Evolutionary conservation across 2,329 filamentous ascomycete genomes (phyloP).

Genomic region (Ilyonectria robusta): DNA sequence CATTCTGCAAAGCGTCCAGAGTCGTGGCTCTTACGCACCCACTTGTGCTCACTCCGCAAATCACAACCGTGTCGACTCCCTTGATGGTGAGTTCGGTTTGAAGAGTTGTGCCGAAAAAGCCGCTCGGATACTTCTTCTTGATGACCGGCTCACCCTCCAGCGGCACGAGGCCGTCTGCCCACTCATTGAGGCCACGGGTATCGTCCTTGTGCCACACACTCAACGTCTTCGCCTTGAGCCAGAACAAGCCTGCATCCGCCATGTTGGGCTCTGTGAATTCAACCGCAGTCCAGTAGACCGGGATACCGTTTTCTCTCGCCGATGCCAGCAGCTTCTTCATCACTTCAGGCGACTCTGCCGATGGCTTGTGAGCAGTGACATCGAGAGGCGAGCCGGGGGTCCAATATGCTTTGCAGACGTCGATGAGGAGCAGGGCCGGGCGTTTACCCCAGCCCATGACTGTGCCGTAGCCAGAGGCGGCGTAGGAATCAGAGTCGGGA

Average conservation of each 20-base stretch:
- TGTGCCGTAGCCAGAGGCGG: constrained; percentile 55
- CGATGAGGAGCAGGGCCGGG: constrained; percentile 61
- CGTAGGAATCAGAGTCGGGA: constrained; percentile 41
- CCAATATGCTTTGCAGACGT: constrained; percentile 64
- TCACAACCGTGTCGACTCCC: constrained; percentile 59
- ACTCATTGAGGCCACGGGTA: constrained; percentile 55
- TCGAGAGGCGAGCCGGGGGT: constrained; percentile 56
- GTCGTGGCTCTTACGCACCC: constrained; percentile 62
- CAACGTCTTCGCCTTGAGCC: constrained; percentile 58
- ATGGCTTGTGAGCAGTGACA: constrained; percentile 22
- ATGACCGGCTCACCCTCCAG: constrained; percentile 53
- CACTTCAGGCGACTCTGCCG: constrained; percentile 50
- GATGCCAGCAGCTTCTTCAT: constrained; percentile 58
- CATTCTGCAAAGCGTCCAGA: constrained; percentile 60
- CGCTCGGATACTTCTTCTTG: constrained; percentile 53
- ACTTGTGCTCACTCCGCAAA: constrained; percentile 63
- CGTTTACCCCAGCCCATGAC: constrained; percentile 60
- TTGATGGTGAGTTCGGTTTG: constrained; percentile 55
- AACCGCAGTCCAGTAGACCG: constrained; percentile 61
- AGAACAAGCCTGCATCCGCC: constrained; percentile 61
- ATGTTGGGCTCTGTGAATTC: constrained; percentile 60
- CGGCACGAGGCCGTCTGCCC: constrained; percentile 57
- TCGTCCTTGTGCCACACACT: constrained; percentile 58
- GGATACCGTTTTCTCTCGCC: constrained; percentile 54
- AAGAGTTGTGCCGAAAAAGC: constrained; percentile 60